Evolutionary conservation across 2,329 filamentous ascomycete genomes (phyloP).

Genomic region (Xylariales sp.): DNA sequence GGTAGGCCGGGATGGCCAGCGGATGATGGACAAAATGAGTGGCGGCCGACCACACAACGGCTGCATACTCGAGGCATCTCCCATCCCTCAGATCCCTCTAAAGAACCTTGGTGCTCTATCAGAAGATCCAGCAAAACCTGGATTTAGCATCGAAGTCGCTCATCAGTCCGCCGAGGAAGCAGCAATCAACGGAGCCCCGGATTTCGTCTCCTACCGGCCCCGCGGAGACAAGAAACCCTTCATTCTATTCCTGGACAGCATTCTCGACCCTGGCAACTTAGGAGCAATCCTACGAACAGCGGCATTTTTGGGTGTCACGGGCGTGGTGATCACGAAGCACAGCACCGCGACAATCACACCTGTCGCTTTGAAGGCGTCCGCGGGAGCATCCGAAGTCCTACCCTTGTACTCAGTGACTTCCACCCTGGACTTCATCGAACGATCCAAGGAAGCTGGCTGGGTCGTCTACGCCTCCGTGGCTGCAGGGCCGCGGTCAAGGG

Average conservation of each 20-base stretch:
- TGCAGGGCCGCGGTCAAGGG: slow-evolving; percentile 31
- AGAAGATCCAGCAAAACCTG: slow-evolving; percentile 36
- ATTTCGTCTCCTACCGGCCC: slow-evolving; percentile 40
- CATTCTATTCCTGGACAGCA: slow-evolving; percentile 68
- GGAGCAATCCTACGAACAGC: slow-evolving; percentile 86
- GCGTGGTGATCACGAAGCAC: slow-evolving; percentile 69
- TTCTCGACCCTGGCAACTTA: slow-evolving; percentile 84
- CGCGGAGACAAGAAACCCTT: slow-evolving; percentile 56
- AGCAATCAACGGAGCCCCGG: slow-evolving; percentile 63
- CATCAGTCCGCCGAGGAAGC: slow-evolving; percentile 71
- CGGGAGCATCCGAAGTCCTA: slow-evolving; percentile 79
- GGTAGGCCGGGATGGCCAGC: slow-evolving; percentile 56
- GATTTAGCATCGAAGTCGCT: slow-evolving; percentile 57
- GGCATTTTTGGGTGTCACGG: slow-evolving; percentile 85
- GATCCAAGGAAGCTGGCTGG: slow-evolving; percentile 72
- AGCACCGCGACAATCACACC: slow-evolving; percentile 71
- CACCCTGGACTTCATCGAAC: slow-evolving; percentile 63
- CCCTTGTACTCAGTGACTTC: slow-evolving; percentile 66
- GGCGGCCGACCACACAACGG: slow-evolving; percentile 84
- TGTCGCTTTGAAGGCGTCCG: slow-evolving; percentile 79
- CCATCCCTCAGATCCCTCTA: slow-evolving; percentile 68
- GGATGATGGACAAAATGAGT: slow-evolving; percentile 78
- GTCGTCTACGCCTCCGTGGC: slow-evolving; percentile 72
- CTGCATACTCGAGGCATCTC: slow-evolving; percentile 79
- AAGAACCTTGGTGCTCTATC: slow-evolving; percentile 48